Evolutionary conservation across 2,329 filamentous ascomycete genomes (phyloP).

Genomic region (Phoma sp.): DNA sequence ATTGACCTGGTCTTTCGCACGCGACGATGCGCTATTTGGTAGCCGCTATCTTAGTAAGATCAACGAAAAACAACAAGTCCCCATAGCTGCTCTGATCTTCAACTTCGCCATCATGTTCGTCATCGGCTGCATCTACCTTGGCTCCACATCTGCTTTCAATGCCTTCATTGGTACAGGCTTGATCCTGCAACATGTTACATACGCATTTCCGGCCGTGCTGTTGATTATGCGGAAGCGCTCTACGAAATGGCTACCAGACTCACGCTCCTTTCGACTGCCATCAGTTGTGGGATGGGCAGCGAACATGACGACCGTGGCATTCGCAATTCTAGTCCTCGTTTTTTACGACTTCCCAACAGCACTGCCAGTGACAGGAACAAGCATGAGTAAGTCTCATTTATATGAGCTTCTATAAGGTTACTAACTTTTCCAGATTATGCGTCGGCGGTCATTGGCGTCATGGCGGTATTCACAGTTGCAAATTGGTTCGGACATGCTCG

Average conservation of each 20-base stretch:
- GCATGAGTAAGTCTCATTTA: constrained; percentile 36
- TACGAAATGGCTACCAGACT: constrained; percentile 20
- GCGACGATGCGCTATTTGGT: constrained; percentile 24
- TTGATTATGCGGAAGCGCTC: constrained; percentile 38
- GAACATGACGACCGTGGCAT: constrained; percentile 35
- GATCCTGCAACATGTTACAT: constrained; percentile 35
- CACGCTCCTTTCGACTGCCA: constrained; percentile 29
- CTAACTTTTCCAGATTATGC: constrained; percentile 19
- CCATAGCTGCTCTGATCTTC: constrained; percentile 22
- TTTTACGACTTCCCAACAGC: constrained; percentile 43
- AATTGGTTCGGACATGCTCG: constrained; percentile 25
- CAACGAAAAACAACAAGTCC: constrained; percentile 17
- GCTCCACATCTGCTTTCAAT: constrained; percentile 28
- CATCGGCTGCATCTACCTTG: constrained; percentile 29
- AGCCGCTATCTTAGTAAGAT: constrained; percentile 23
- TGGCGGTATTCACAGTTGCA: constrained; percentile 18
- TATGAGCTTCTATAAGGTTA: too few relatives aligned
- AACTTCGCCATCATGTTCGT: constrained; percentile 27
- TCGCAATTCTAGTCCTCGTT: constrained; percentile 32
- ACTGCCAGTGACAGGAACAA: constrained; percentile 34
- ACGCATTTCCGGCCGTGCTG: constrained; percentile 37
- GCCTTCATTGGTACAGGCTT: constrained; percentile 27
- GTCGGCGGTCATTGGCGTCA: constrained; percentile 23
- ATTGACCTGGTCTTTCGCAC: constrained; percentile 27
- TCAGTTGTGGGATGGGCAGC: constrained; percentile 33